These are phyloP conservation scores for Ophiostoma australiae DNA, from an alignment of 2,329 filamentous ascomycete genomes.

Conservation along the genomic window DNA sequence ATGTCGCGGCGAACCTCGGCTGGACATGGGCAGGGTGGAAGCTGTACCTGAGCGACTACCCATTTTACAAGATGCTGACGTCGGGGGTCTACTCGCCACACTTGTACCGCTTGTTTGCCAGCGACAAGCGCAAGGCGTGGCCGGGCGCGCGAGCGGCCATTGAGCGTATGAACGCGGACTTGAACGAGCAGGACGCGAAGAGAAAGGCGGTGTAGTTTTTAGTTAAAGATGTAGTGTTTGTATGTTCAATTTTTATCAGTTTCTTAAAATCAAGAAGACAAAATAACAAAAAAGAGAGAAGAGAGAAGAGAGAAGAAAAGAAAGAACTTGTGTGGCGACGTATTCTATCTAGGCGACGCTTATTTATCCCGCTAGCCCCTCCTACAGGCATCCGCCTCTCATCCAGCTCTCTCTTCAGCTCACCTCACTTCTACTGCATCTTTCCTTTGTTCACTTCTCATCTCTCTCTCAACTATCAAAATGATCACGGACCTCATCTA, in stretches of 20 bases:
- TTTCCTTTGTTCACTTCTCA: not conserved
- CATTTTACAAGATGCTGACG: not conserved
- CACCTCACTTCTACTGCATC: not conserved
- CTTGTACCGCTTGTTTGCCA: conserved; percentile 41
- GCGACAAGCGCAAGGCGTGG: conserved; percentile 36
- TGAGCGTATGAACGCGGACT: conserved; percentile 32
- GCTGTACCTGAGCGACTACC: not conserved
- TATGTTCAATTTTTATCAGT: not conserved
- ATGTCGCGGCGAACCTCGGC: conserved; percentile 26
- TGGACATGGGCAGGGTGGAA: not conserved
- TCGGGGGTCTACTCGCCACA: conserved; percentile 39
- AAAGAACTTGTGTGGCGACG: not conserved
- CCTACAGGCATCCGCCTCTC: not conserved
- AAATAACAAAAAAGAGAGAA: no score
- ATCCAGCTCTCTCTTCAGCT: not conserved
- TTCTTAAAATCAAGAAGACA: not conserved
- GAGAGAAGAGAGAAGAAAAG: no score
- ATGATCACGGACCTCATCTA: conserved; percentile 41
- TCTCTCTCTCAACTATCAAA: not conserved
- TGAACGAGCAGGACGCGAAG: not conserved
- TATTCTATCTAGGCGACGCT: not conserved
- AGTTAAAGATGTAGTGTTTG: not conserved
- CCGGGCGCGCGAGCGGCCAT: conserved; percentile 38
- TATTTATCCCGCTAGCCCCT: not conserved
- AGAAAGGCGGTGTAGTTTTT: not conserved